Evolutionary conservation across 805 yeast genomes (phyloP).

Genomic region (Kodamaea neixiangensis): DNA sequence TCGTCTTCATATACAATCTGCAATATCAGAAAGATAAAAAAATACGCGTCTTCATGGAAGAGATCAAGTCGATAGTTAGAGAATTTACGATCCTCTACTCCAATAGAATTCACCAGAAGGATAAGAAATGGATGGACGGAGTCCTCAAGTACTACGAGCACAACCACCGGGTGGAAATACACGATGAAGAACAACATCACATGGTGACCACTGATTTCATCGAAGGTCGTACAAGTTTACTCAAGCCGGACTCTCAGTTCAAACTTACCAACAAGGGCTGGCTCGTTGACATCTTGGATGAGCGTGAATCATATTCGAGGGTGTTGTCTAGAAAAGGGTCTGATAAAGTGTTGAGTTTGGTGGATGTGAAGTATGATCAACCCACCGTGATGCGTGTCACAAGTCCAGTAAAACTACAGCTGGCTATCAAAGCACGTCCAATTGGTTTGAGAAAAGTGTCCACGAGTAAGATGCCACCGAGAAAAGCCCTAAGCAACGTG

Average conservation of each 20-base stretch:
- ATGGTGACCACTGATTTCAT: constrained; percentile 38
- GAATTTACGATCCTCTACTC: constrained; percentile 52
- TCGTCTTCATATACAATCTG: too few species aligned
- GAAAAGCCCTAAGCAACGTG: not conserved
- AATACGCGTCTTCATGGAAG: constrained; percentile 4
- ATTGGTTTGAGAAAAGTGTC: constrained; percentile 10
- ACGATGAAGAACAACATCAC: constrained; percentile 32
- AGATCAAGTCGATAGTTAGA: constrained; percentile 38
- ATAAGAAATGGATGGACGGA: constrained; percentile 57
- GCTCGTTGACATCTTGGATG: constrained; percentile 18
- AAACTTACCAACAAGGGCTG: constrained; percentile 28
- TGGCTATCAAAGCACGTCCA: not conserved
- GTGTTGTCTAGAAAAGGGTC: constrained; percentile 1
- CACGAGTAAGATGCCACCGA: not conserved
- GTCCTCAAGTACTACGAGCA: constrained; percentile 45
- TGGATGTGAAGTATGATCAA: constrained; percentile 3
- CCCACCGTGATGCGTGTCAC: not conserved
- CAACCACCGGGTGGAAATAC: constrained; percentile 49
- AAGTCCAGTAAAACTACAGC: not conserved
- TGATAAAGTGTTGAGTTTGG: constrained; percentile 1
- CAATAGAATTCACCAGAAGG: constrained; percentile 44
- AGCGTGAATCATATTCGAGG: constrained; percentile 5
- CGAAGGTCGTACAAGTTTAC: constrained; percentile 19
- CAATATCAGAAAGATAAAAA: not conserved
- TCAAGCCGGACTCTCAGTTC: constrained; percentile 22